Conservation (phyloP, 805 yeast genomes). For the Candida tallmaniae region DNA sequence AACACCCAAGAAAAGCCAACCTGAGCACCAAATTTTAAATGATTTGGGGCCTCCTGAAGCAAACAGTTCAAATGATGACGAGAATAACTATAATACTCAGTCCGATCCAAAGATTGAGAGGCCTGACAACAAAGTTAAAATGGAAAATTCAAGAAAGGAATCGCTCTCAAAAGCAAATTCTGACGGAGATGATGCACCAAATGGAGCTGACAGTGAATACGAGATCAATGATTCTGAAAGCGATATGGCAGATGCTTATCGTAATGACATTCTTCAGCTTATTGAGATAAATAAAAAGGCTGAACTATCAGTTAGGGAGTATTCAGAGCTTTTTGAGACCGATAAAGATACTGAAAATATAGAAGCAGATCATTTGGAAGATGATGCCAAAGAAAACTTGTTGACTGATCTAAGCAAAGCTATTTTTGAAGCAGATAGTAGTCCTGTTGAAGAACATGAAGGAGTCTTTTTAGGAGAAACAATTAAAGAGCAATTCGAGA, state of each 20-base stretch:
- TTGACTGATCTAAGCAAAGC: background rate
- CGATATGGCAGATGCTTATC: background rate
- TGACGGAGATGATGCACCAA: background rate
- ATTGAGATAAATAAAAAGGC: slow-evolving; percentile 7
- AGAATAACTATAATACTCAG: background rate
- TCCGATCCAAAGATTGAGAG: background rate
- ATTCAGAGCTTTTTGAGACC: slow-evolving; percentile 1
- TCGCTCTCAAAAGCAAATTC: background rate
- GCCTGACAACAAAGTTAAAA: background rate
- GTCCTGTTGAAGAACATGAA: background rate
- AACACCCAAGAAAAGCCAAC: background rate
- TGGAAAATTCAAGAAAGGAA: background rate
- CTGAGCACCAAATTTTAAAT: background rate
- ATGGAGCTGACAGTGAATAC: slow-evolving; percentile 1
- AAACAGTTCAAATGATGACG: background rate
- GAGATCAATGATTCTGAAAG: background rate
- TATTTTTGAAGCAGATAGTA: background rate
- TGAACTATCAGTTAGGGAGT: slow-evolving; percentile 9
- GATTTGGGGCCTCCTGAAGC: background rate
- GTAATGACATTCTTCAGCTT: slow-evolving; percentile 7
- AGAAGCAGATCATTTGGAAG: background rate
- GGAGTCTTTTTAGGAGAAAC: background rate
- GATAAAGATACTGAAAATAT: background rate
- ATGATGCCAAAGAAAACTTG: background rate
- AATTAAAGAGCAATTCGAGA: background rate